These are phyloP conservation scores for Stentor coeruleus DNA, from an alignment of 73 alveolate species.

Conservation along the genomic window DNA sequence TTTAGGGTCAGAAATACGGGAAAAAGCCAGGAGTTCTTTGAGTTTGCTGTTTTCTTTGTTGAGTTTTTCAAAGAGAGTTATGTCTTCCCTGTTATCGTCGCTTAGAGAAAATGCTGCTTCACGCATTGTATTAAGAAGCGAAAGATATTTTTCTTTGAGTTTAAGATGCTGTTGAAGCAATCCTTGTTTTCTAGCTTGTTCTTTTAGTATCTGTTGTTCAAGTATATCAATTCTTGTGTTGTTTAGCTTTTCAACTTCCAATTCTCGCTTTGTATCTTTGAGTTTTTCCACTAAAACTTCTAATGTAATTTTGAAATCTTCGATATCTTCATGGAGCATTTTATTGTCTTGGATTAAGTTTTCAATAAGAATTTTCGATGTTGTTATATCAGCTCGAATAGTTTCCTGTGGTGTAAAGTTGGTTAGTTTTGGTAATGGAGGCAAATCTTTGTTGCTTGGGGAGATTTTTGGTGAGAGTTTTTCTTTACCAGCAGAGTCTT, in stretches of 20 bases:
- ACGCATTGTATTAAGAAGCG: neutral
- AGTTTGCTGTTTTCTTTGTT: neutral
- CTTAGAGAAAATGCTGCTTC: conserved; percentile 22
- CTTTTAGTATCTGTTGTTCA: conserved; percentile 10
- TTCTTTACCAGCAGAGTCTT: neutral
- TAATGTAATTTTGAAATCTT: neutral
- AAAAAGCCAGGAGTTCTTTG: conserved; percentile 16
- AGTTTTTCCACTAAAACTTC: neutral
- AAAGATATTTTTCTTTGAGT: conserved; percentile 4
- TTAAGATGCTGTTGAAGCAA: conserved; percentile 3
- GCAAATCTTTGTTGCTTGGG: neutral
- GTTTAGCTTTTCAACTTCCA: conserved; percentile 24
- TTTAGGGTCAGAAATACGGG: conserved; percentile 16
- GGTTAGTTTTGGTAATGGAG: neutral
- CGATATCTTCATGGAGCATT: conserved; percentile 25
- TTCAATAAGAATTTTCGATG: conserved; percentile 6
- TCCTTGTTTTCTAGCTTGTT: conserved; percentile 11
- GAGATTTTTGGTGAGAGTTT: neutral
- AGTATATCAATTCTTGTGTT: conserved; percentile 14
- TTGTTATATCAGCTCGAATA: neutral
- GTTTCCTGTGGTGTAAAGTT: neutral
- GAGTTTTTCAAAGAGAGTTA: conserved; percentile 3
- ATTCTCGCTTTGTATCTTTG: conserved; percentile 6
- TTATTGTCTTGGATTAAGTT: conserved; percentile 22
- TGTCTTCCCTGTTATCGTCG: conserved; percentile 16